phyloP scores from a whole-genome alignment of 2,329 filamentous ascomycete genomes.

The Trichoderma asperellum region DNA sequence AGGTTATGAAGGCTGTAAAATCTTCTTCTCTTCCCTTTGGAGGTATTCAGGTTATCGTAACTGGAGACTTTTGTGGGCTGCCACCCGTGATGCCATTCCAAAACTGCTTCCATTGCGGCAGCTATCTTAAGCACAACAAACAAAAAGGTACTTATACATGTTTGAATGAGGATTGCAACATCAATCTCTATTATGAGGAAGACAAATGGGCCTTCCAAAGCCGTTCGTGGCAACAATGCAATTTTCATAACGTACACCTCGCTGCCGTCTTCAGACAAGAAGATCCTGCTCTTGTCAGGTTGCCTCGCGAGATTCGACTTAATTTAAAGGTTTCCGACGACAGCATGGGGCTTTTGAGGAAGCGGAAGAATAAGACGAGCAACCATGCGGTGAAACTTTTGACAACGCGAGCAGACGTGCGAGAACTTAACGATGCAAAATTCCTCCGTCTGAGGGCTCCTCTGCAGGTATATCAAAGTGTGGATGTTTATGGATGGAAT shows the following conservation, averaged over 20 bases:
- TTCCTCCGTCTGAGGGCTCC: not conserved
- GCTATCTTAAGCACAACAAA: not conserved
- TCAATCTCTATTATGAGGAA: conserved; percentile 38
- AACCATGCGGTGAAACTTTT: not conserved
- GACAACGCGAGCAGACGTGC: conserved; percentile 42
- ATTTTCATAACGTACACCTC: conserved; percentile 58
- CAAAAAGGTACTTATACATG: conserved; percentile 30
- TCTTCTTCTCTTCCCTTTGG: conserved; percentile 33
- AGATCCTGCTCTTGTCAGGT: conserved; percentile 14
- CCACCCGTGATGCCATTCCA: conserved; percentile 61
- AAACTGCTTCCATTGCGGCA: conserved; percentile 33
- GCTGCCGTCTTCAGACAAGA: conserved; percentile 60
- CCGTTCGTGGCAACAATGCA: conserved; percentile 56
- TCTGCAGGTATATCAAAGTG: not conserved
- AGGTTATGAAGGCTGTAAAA: conserved; percentile 40
- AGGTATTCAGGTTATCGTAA: conserved; percentile 36
- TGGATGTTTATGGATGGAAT: conserved; percentile 22
- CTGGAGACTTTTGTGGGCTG: conserved; percentile 61
- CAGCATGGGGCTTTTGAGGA: not conserved
- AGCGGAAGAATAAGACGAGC: not conserved
- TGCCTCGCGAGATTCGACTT: not conserved
- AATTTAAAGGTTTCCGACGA: not conserved
- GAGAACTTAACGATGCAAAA: not conserved
- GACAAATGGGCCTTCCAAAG: conserved; percentile 67
- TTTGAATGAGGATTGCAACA: not conserved